Base-by-base conservation (phyloP, 139 green algal genomes). In the Auxenochlorella protothecoides region DNA sequence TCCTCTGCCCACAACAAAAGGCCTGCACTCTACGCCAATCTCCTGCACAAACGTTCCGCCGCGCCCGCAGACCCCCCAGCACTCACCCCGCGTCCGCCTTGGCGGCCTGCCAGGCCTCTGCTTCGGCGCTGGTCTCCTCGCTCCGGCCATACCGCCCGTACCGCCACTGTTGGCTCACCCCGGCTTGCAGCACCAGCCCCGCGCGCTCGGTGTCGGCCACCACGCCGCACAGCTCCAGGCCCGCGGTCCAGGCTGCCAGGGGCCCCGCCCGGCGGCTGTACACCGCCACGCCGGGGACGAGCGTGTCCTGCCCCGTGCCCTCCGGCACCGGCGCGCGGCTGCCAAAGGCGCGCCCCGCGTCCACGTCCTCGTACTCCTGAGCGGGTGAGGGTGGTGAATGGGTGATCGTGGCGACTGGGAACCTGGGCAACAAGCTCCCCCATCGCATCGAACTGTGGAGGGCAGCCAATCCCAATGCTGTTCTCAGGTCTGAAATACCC, bases 211-310 rank as follows among this genome's bases (percentile, higher is more conserved):
- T 75, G 75, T 97, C 92, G 0, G 90, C 90, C 59, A 83, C 73
- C 16, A 97, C 79, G 9, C 72, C 71, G 10, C 88, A 86, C 61
- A 99, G 81, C 76, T 99, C 94, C 68, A 97, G 81, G 0, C 91
- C 88, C 64, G 89, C 93, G n/a, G 91, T 98, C 93, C 93, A 98
- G 14, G 88, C 94, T 6, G 95, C 92, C 63, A 99, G 78, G 0
- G 94, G 89, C 63, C 87, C 78, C 11, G 92, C 89, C 53, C 94
- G 82, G 8, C 84, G 81, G 66, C 85, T 95, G 81, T 96, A 97
- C 52, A 98, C 92, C 6, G 90, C 93, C 13, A 99, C 90, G 5
- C 94, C 85, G 70, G 76, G 70, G 15, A 67, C 53, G 6, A 72
- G 54, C 5, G 65, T 74, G 59, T 72, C 72, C 3, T 51, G 72